These are phyloP conservation scores for Dovyalis caffra DNA, from an alignment of 345 rosid genomes.

Conservation along the genomic window DNA sequence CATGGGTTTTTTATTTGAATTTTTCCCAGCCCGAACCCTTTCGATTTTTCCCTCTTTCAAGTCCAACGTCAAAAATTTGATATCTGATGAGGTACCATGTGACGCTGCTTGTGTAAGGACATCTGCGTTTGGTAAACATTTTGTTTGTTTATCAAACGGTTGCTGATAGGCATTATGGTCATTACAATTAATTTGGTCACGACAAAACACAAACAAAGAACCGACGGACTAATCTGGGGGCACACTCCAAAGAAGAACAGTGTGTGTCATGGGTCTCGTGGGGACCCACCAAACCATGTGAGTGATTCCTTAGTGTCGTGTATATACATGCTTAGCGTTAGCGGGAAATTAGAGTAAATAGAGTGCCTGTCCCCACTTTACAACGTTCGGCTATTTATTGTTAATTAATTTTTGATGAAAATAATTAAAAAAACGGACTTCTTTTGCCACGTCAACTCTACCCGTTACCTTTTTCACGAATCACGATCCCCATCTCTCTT, in stretches of 20 bases:
- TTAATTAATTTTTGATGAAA: not conserved
- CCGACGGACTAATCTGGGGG: not conserved
- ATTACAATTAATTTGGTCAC: not conserved
- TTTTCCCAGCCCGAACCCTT: not conserved
- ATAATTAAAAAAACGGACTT: not conserved
- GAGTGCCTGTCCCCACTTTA: slow-evolving; percentile 35
- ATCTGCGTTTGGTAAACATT: no score
- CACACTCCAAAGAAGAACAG: not conserved
- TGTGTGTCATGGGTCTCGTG: not conserved
- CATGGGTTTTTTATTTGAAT: not conserved
- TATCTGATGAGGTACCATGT: not conserved
- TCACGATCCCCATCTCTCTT: not conserved
- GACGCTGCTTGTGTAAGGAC: no score
- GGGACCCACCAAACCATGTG: slow-evolving; percentile 27
- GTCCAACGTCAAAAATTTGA: no score
- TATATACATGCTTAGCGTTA: not conserved
- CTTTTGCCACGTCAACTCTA: slow-evolving; percentile 37
- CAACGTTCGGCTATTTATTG: slow-evolving; percentile 44
- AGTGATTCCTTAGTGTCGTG: not conserved
- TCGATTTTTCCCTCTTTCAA: no score
- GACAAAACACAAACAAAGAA: not conserved
- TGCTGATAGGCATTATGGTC: not conserved
- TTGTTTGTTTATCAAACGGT: not conserved
- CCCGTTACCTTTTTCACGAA: slow-evolving; percentile 25
- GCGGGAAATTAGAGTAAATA: no score